phyloP scores from a whole-genome alignment of 768 basidiomycete species.

The Glaciozyma martinii region DNA sequence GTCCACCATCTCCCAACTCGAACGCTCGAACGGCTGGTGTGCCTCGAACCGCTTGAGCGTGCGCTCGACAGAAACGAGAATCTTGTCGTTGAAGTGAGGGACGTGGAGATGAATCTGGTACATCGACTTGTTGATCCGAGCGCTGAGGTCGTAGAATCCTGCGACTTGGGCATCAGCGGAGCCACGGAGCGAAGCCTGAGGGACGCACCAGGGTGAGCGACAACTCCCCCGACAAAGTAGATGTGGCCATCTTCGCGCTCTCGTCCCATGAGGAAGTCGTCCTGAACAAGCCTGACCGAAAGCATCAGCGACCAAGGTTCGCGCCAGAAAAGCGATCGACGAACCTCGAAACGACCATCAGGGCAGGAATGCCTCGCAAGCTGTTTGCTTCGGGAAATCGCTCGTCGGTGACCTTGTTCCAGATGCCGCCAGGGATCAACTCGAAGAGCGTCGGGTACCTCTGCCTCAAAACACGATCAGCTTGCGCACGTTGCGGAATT shows the following conservation, averaged over 20 bases:
- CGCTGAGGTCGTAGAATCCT: constrained; percentile 40
- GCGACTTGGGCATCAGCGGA: background rate
- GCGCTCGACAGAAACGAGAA: constrained; percentile 40
- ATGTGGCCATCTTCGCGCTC: constrained; percentile 41
- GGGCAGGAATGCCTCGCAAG: constrained; percentile 35
- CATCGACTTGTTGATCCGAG: constrained; percentile 39
- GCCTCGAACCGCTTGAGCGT: constrained; percentile 41
- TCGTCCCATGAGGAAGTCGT: constrained; percentile 41
- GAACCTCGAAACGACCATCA: constrained; percentile 36
- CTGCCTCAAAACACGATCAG: background rate
- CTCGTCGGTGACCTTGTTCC: constrained; percentile 38
- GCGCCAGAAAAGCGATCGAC: background rate
- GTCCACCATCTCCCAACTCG: constrained; percentile 41
- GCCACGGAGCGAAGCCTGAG: background rate
- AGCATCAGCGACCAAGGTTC: background rate
- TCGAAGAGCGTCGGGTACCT: constrained; percentile 53
- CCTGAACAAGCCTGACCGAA: constrained; percentile 37
- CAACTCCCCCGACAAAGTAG: constrained; percentile 41
- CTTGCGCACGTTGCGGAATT: background rate
- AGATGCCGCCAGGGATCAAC: constrained; percentile 33
- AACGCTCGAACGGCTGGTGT: constrained; percentile 40
- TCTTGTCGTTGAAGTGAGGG: constrained; percentile 41
- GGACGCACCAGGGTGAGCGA: constrained; percentile 38
- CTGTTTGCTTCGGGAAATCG: constrained; percentile 16
- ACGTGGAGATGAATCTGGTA: constrained; percentile 36